Percentiles rank a stretch among this genome's conserved stretches.
Conservation (phyloP, 441 rosid genomes). For the Francoa sonchifolia region DNA sequence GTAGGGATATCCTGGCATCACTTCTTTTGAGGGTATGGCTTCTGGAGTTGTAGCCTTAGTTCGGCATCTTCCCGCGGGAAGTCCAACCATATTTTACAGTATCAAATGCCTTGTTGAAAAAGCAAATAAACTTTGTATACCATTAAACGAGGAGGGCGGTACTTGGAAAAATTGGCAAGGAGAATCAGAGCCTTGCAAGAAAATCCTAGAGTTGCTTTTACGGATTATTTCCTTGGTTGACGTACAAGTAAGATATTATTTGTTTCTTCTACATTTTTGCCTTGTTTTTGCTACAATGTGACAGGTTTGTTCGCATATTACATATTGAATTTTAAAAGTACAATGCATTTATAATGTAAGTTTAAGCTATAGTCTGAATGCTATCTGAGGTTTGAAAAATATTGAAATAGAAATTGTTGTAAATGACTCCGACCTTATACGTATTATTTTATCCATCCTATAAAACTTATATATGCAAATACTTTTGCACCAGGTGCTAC, state of each 20-base stretch:
- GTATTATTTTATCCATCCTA: constrained; percentile 1
- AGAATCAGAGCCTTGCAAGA: constrained; percentile 44
- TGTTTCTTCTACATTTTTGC: constrained; percentile 1
- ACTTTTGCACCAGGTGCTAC: constrained; percentile 43
- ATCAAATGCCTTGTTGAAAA: constrained; percentile 67
- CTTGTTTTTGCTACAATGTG: too few species aligned
- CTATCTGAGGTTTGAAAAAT: too few species aligned
- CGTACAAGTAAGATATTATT: constrained; percentile 48
- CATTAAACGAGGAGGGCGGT: constrained; percentile 18
- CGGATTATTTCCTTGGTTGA: constrained; percentile 70
- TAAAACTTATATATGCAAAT: constrained; percentile 1
- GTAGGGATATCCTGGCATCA: constrained; percentile 68
- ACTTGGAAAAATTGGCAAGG: constrained; percentile 49
- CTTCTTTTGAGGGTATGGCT: constrained; percentile 95
- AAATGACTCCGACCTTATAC: background rate
- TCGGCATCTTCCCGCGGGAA: constrained; percentile 81
- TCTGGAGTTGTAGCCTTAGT: constrained; percentile 76
- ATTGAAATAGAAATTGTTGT: too few species aligned
- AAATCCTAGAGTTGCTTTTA: constrained; percentile 60
- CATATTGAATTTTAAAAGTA: too few species aligned
- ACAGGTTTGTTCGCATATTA: too few species aligned
- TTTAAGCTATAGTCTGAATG: too few species aligned
- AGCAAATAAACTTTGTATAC: constrained; percentile 34
- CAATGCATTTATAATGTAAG: too few species aligned
- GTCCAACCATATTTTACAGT: constrained; percentile 72